These are phyloP conservation scores for Rosa lucieae DNA, from an alignment of 306 rosid species.

Conservation along the genomic window DNA sequence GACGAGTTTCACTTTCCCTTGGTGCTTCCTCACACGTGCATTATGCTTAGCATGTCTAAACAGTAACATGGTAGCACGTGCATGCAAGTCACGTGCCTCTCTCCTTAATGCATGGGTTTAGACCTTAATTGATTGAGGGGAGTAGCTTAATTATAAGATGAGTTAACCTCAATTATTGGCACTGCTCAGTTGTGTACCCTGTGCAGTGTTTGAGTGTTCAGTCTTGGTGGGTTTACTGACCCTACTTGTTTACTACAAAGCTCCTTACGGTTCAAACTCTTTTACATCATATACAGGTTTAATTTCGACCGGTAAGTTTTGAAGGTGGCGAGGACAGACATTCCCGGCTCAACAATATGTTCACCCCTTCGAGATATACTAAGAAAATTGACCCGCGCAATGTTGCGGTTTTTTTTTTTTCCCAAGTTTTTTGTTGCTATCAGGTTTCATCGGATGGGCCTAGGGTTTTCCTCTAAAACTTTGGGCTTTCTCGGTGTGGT, in stretches of 20 bases:
- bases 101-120: conserved; percentile 16
- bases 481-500: too few relatives aligned
- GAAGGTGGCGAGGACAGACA: neutral
- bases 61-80: conserved; percentile 52
- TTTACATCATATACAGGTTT: neutral
- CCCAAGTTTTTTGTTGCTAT: too few relatives aligned
- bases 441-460: too few relatives aligned
- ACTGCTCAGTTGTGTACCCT: neutral
- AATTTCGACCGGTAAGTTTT: neutral
- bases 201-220: neutral
- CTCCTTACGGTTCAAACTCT: neutral
- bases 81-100: conserved; percentile 19
- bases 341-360: too few relatives aligned
- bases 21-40: conserved; percentile 63
- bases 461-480: too few relatives aligned
- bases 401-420: too few relatives aligned
- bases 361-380: too few relatives aligned
- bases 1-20: conserved; percentile 28
- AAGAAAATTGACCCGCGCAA: too few relatives aligned
- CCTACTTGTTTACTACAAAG: neutral
- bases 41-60: conserved; percentile 36
- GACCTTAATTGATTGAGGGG: conserved; percentile 5
- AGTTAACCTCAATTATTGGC: conserved; percentile 11
- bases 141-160: neutral
- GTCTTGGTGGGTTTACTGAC: neutral